Base-by-base conservation (phyloP, 306 rosid genomes). In the Oemleria cerasiformis region DNA sequence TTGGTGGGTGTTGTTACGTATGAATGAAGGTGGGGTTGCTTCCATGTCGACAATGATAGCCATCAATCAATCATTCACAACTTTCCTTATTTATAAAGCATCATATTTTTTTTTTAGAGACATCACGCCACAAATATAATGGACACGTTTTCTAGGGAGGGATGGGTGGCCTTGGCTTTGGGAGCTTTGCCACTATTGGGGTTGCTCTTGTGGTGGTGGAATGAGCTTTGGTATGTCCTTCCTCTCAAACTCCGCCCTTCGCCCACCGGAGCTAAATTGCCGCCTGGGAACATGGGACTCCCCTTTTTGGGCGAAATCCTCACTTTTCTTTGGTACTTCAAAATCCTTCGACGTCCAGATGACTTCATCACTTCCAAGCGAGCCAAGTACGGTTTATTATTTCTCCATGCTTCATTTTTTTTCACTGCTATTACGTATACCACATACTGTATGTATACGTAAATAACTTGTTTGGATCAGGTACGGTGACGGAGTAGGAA, bases 311-410 rank as follows among this genome's bases (percentile, higher is more conserved):
- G 84, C 19, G 73, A 77, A 67, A 45, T 70, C 17, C 47, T 64
- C 19, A 23, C 51, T 17, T 84, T 86, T 41, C 68, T 83, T 7
- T 86, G 84, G 81, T 81, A 83, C 75, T 83, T 83, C 86, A 83
- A 86, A 74, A 43, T 86, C 50, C 65, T 83, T 50, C 34, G 74
- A 0, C 80, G 84, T 8, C 88, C 90, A 0, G 80, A 81, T 8
- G 81, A 81, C 2, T 83, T 81, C 36, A 83, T 86, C 80, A 53
- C 74, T 8, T 36, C 74, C 1, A 79, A 77, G 76, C 42, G 77
- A 40, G 63, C 48, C 47, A 83, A 79, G 86, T 86, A 79, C 48
- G 82, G 13, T 30, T 58, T 36, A 47, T 23, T 20, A 25, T 25
- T 25, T 25, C 30, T 25, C 30, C 30, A 25, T 25, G n/a, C n/a